Percentiles rank a stretch among this genome's conserved stretches.
Conservation (phyloP, 345 rosid genomes). For the Carallia pectinifolia region DNA sequence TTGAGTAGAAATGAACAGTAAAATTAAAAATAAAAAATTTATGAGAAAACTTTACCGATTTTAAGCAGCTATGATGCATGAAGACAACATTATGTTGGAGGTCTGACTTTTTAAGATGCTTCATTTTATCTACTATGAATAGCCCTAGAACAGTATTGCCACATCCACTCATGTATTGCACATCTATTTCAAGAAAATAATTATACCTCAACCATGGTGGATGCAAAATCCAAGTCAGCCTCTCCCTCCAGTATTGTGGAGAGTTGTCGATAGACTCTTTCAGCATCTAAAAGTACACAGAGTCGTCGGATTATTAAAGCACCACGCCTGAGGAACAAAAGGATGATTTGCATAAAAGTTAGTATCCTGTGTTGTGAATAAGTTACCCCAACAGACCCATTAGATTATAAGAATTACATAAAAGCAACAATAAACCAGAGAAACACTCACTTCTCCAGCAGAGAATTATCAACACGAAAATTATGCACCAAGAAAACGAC, state of each 20-base stretch:
- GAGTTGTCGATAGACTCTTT: constrained; percentile 85
- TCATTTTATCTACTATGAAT: neutral
- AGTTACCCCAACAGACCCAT: constrained; percentile 1
- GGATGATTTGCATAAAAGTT: constrained; percentile 11
- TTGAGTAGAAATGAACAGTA: neutral
- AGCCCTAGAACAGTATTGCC: neutral
- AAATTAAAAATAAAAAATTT: neutral
- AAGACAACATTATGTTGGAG: neutral
- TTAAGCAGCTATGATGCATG: neutral
- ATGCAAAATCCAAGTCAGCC: constrained; percentile 91
- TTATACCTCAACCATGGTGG: constrained; percentile 94
- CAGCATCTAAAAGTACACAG: constrained; percentile 92
- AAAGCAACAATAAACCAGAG: neutral
- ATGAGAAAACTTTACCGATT: too few species aligned
- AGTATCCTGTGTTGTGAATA: neutral
- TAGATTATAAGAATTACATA: constrained; percentile 8
- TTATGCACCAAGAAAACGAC: constrained; percentile 87
- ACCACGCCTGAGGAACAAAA: constrained; percentile 70
- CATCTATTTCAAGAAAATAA: neutral
- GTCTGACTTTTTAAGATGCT: neutral
- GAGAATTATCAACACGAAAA: constrained; percentile 79
- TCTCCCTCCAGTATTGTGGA: constrained; percentile 95
- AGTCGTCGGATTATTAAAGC: constrained; percentile 92
- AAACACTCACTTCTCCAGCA: constrained; percentile 77
- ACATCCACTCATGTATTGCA: neutral